Base-by-base conservation (phyloP, 2,329 filamentous ascomycete genomes). In the Neonectria magnoliae region DNA sequence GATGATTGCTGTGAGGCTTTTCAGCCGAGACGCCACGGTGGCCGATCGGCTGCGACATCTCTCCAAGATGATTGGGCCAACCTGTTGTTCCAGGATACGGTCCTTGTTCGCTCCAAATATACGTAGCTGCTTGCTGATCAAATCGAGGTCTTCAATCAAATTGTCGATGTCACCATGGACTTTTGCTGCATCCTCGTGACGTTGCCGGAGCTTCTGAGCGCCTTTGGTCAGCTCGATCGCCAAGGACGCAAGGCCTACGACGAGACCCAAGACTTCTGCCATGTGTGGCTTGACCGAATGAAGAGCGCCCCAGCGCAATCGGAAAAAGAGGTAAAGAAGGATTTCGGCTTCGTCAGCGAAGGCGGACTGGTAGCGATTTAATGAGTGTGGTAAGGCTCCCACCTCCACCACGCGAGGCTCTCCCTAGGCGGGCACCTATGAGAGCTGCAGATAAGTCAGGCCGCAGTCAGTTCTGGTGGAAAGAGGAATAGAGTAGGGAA, bases 161-260 rank as follows among this genome's bases (percentile, higher is more conserved):
- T 22, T 18, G 0, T 0, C 0, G 5, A 65, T 3, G 2, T 45
- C 31, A 1, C 5, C 10, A 6, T 22, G 54, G 0, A 67, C 5
- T 1, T 50, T 31, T 5, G 8, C 45, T 9, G 3, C 5, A 4
- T 57, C 41, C 18, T 57, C 57, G 2, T 56, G 53, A 1, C 58
- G 62, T 6, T 62, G 29, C 7, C 57, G 38, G 9, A 67, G 29
- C 29, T 16, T 59, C 36, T 67, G 50, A 25, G 51, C 45, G 7
- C 55, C 57, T 9, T 67, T 61, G 1, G 56, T 18, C 5, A 65
- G 36, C 14, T 67, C 45, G 3, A 67, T 25, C 18, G 66, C 53
- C 5, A 67, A 41, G 5, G 66, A 68, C 1, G 29, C 41, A 22
- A 65, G 58, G 14, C 66, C 65, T 4, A 58, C 65, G 13, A 62